Conservation (phyloP, 2,329 filamentous ascomycete species). For the Cryphonectria carpinicola region DNA sequence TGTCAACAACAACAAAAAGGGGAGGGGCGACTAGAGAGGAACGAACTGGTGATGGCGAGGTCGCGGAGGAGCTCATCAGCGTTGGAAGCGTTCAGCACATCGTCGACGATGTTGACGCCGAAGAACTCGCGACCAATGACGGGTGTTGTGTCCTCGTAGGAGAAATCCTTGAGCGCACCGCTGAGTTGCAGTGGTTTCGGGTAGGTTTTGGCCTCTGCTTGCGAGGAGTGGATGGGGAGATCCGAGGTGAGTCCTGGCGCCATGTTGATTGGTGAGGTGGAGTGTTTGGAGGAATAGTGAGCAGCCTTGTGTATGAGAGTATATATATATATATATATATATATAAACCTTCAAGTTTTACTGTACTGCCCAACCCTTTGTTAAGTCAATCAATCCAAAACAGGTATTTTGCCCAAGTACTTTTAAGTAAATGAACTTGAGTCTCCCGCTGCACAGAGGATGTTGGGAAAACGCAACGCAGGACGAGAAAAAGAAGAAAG, state of each 20-base stretch:
- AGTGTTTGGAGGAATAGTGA: neutral
- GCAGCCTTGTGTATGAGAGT: neutral
- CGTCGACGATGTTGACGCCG: constrained; percentile 27
- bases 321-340: neutral
- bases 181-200: constrained; percentile 24
- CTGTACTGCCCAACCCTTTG: neutral
- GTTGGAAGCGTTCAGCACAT: constrained; percentile 22
- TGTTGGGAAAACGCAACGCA: too few relatives aligned
- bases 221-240: constrained; percentile 12
- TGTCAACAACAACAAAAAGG: too few relatives aligned
- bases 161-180: constrained; percentile 22
- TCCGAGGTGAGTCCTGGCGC: constrained; percentile 21
- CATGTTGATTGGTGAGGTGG: constrained; percentile 8
- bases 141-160: constrained; percentile 26
- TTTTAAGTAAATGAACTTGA: neutral
- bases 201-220: constrained; percentile 16
- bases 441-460: neutral
- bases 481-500: neutral
- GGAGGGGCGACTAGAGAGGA: neutral
- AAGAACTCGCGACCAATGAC: constrained; percentile 27
- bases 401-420: neutral
- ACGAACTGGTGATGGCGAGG: constrained; percentile 27
- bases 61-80: constrained; percentile 25
- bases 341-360: neutral
- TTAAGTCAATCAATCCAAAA: neutral